A percentile compares a stretch with the other conserved stretches of the same genome.
Conservation (phyloP, 2,329 filamentous ascomycete genomes). For the Fusarium sp. region DNA sequence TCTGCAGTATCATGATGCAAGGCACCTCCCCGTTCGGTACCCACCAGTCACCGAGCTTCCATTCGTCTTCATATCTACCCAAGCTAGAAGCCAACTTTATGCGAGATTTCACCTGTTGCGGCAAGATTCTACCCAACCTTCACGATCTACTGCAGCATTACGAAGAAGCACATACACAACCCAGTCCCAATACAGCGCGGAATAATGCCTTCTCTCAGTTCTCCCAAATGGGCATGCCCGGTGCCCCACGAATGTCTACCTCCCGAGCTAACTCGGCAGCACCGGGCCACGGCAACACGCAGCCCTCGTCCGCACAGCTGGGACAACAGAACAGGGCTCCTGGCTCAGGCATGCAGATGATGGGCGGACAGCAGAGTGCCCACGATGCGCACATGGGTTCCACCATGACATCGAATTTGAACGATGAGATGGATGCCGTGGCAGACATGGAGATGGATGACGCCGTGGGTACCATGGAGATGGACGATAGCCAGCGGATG, state of each 20-base stretch:
- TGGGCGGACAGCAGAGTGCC: conserved; percentile 48
- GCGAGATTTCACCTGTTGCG: conserved; percentile 96
- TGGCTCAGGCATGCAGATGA: conserved; percentile 53
- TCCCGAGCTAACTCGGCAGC: conserved; percentile 47
- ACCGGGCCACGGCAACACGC: conserved; percentile 44
- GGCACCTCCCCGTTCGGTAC: conserved; percentile 90
- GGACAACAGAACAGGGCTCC: conserved; percentile 48
- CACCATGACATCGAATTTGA: conserved; percentile 53
- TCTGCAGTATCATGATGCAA: conserved; percentile 86
- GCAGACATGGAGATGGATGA: conserved; percentile 99
- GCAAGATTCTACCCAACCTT: conserved; percentile 86
- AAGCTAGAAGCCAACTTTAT: conserved; percentile 98
- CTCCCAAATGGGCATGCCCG: conserved; percentile 48
- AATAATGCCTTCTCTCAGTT: conserved; percentile 56
- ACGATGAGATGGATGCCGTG: conserved; percentile 81
- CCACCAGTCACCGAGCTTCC: conserved; percentile 91
- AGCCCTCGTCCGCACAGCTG: conserved; percentile 43
- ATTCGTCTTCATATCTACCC: conserved; percentile 95
- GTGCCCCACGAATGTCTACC: conserved; percentile 46
- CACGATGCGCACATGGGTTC: conserved; percentile 54
- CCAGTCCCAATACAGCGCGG: conserved; percentile 58
- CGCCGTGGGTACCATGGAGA: conserved; percentile 72
- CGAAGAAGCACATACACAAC: conserved; percentile 89
- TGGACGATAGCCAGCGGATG: conserved; percentile 71
- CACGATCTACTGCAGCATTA: conserved; percentile 97